Conservation (phyloP, 148 eudicot species). For the Fagopyrum tataricum region DNA sequence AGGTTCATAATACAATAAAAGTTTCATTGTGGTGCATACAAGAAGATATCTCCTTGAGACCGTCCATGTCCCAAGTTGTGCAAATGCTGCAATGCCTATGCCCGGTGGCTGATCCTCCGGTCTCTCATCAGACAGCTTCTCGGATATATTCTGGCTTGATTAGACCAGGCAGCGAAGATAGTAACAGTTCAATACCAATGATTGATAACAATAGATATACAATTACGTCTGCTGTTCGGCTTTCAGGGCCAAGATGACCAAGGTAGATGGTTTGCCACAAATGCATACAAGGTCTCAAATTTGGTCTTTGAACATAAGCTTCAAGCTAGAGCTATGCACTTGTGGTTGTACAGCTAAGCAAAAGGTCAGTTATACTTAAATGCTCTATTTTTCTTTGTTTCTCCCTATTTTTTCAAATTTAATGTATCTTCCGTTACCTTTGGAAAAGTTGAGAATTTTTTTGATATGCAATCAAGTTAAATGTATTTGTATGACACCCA, state of each 20-base stretch:
- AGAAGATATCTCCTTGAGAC: slow-evolving; percentile 74
- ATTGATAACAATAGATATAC: neutral
- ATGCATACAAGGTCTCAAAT: neutral
- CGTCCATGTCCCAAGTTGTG: slow-evolving; percentile 80
- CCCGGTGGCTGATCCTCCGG: slow-evolving; percentile 66
- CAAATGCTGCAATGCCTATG: slow-evolving; percentile 91
- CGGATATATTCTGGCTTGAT: slow-evolving; percentile 54
- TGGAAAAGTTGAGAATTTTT: neutral
- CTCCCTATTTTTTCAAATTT: neutral
- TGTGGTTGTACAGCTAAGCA: neutral
- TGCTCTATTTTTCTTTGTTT: neutral
- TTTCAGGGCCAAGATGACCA: slow-evolving; percentile 14
- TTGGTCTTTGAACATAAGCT: neutral
- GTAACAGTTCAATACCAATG: neutral
- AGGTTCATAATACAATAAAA: slow-evolving; percentile 47
- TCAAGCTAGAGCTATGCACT: neutral
- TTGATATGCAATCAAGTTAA: neutral
- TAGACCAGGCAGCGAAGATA: slow-evolving; percentile 39
- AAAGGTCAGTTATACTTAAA: neutral
- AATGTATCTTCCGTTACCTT: neutral
- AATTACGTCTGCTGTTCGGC: slow-evolving; percentile 7
- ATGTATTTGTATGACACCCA: neutral
- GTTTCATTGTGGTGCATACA: slow-evolving; percentile 98
- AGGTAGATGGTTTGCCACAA: neutral
- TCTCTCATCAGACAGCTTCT: slow-evolving; percentile 54